Evolutionary conservation across 2,329 filamentous ascomycete genomes (phyloP), one percentile per base, ranked within the genome.

Genomic region (Diplodia corticola): DNA sequence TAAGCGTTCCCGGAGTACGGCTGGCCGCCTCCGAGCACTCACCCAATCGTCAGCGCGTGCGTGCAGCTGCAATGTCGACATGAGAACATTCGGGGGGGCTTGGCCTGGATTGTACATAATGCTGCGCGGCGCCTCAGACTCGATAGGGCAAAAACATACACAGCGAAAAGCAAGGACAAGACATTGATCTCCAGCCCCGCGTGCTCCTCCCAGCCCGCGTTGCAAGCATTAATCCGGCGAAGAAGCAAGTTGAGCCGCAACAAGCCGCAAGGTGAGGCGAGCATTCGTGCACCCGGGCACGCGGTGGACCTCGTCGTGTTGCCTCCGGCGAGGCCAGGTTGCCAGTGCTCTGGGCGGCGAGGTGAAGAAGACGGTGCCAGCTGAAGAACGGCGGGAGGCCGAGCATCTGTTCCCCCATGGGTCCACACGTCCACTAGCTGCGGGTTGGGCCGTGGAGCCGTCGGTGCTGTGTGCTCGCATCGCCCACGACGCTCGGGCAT

Each of bases 91-190:
- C 54, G 54, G 54, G 54, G 22, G 12, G 15, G 44, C n/a, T 35
- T 44, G 54, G 40, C 54, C 54, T 57, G 35, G 22, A 57, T 26
- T n/a, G n/a, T n/a, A n/a, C 40, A 44, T 33, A 57, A 26, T 57
- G 54, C 5, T 57, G 24, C 54, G 37, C 22, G 13, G 24, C 40
- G 37, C 55, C n/a, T 26, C 55, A 30, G 55, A 60, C 48, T 60
- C 46, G 40, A 17, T 24, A n/a, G 37, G 22, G 17, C 24, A 57
- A 13, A 26, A 20, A 22, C 10, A 12, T n/a, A 60, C 44, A 60
- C 44, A 48, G 37, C 17, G 30, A 60, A 48, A 46, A 28, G 40
- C 44, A 60, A 40, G 26, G 20, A 33, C 37, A 33, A n/a, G 55
- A 26, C 55, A 33, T 60, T 60, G 40, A 48, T 60, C 55, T 33